Evolutionary conservation across 2,329 filamentous ascomycete genomes (phyloP), one percentile per base, ranked within the genome.

Genomic region (Claviceps citrina): DNA sequence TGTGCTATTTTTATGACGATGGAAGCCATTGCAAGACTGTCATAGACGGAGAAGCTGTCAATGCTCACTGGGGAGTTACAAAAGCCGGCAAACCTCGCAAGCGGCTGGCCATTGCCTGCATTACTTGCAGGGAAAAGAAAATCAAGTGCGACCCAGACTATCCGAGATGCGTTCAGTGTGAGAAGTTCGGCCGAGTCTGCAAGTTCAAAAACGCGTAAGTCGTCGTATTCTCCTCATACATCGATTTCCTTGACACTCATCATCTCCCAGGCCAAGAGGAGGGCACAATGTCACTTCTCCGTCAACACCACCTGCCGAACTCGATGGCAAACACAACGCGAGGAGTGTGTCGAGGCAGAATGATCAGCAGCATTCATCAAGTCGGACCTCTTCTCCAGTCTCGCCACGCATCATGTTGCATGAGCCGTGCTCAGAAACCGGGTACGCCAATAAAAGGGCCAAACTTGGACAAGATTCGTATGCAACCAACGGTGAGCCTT

Each of bases 91-190:
- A 93, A 63, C 86, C 87, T 36, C 76, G 87, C 49, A 95, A 95
- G 64, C 73, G 87, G 42, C 68, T 94, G 42, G 86, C 87, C 19
- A 86, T 93, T 56, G 85, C 85, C n/a, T 95, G 87, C 55, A 71
- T 93, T 43, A 91, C 85, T 10, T 95, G 87, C 57, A 76, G 87
- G 38, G 86, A 94, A 63, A 95, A 94, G 75, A 95, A 94, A 68
- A 93, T 95, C 64, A 94, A 93, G 60, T 95, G 87, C 54, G 85
- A 94, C 48, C 87, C 86, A 1, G 85, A 87, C 50, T 81, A 76
- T 47, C 83, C 83, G 30, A 85, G 84, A 49, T 95, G 87, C 51
- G 74, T 87, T 40, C 86, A 94, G 61, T 95, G 87, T 57, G 81
- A 91, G 56, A 94, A 93, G 63, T 89, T 89, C 54, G 84, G 86